Evolutionary conservation across 1,139 yeast genomes (phyloP), one percentile per base, ranked within the genome.

Genomic region (Yamadazyma mexicana): DNA sequence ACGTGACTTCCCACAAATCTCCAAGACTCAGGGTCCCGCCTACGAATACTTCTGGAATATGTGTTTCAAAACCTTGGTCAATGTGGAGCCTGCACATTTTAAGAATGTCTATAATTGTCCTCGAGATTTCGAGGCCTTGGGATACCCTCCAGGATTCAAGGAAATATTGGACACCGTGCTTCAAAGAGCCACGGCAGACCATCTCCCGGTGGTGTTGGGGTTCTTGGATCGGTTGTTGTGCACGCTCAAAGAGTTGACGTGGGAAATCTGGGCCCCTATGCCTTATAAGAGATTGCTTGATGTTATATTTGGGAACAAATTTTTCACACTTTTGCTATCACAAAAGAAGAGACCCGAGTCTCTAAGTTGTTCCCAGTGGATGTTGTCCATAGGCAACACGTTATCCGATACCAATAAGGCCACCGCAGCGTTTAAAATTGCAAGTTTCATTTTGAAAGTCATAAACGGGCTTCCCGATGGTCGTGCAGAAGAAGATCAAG

Each of bases 241-340:
- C 22, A 40, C 44, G 2, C 62, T 62, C 17, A 69, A 66, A 7
- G 16, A 51, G 0, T 59, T 61, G 2, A 76, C 81, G 43, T 84
- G 91, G 88, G 50, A 54, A 1, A 50, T 59, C 20, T 64, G 78
- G 2, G 62, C 70, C 2, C 85, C 84, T 0, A 73, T 66, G 48
- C 72, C 73, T 3, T 78, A 69, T 45, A 69, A 70, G 34, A 77
- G 76, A 41, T 61, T 81, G 31, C 54, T 83, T 32, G 87, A 81
- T 46, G 67, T 77, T n/a, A 64, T 81, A 28, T 55, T 75, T 35
- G 49, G 56, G 12, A 65, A 74, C 45, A 76, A 77, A 0, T 61
- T 62, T 36, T 43, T 56, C 5, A 56, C 45, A 25, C 44, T 32
- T 33, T n/a, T n/a, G n/a, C n/a, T n/a, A n/a, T n/a, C n/a, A n/a